phyloP scores from a whole-genome alignment of 2,329 filamentous ascomycete species.

The Leptodontidium sp. region DNA sequence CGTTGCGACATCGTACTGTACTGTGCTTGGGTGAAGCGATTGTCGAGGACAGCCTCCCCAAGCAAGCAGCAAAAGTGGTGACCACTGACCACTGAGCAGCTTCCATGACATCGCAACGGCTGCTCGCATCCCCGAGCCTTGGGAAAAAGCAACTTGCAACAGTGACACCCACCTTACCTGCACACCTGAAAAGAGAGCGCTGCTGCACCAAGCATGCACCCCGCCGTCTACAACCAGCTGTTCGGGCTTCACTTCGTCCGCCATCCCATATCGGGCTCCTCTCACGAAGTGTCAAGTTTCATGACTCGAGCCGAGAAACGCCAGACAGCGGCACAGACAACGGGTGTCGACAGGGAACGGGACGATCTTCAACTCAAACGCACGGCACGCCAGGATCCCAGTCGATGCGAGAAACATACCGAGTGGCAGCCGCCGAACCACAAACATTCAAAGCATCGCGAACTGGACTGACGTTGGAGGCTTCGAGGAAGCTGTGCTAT shows the following conservation, averaged over 20 bases:
- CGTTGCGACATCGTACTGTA: conserved; percentile 1
- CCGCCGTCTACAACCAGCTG: conserved; percentile 22
- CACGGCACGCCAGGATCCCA: conserved; percentile 1
- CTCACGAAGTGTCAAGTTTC: conserved; percentile 35
- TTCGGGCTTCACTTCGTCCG: conserved; percentile 24
- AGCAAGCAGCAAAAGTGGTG: not conserved
- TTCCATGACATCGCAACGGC: conserved; percentile 20
- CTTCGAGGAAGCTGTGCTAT: conserved; percentile 1
- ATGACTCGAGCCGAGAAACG: conserved; percentile 31
- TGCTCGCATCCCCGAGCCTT: conserved; percentile 8
- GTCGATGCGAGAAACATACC: conserved; percentile 24
- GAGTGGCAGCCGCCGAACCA: conserved; percentile 2
- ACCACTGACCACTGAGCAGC: not conserved
- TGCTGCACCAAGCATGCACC: conserved; percentile 21
- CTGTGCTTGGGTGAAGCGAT: not conserved
- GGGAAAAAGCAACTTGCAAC: conserved; percentile 13
- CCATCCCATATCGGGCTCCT: conserved; percentile 25
- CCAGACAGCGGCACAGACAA: conserved; percentile 29
- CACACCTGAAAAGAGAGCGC: not conserved
- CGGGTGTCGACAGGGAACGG: conserved; percentile 22
- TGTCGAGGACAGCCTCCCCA: not conserved
- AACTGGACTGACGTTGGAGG: not conserved
- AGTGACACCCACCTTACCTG: conserved; percentile 21
- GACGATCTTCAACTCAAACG: conserved; percentile 16
- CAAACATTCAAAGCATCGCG: not conserved